Evolutionary conservation across 169 alveolate species (phyloP), one percentile per base, ranked within the genome.

Genomic region (Cryptosporidium muris): DNA sequence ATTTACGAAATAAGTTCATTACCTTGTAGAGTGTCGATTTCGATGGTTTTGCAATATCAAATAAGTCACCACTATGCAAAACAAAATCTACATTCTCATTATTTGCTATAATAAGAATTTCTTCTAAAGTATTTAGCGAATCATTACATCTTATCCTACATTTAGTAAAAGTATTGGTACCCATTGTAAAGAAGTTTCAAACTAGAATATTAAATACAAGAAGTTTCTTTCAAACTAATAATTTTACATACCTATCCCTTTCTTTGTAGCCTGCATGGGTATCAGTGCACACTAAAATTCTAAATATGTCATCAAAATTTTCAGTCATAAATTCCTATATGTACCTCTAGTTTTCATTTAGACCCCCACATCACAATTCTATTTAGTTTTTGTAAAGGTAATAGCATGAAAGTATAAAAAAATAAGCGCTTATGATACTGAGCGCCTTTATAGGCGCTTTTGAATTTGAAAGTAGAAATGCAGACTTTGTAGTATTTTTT

Each of bases 201-300:
- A 36, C 80, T 56, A 37, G 64, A 81, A 81, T 81, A 81, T 16
- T 53, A 53, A 53, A 53, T 8, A 53, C 14, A 53, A 53, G 14
- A 53, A 5, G 1, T 7, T 53, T 4, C 7, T 8, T 11, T 3
- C 14, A 9, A 7, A 53, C 1, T 1, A 25, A 4, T 16, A 5
- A 25, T 45, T 25, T 16, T 52, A 92, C 94, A 37, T 88, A 67
- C 4, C 93, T 45, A 66, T 95, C 98, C 52, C 95, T 92, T 89
- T 96, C 99, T 80, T 95, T 93, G 74, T 93, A 95, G 7, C 99
- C 99, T 74, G 95, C 89, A 82, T 97, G 99, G 63, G 96, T 96
- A 85, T 97, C 99, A 3, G 99, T 93, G 40, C 96, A 95, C 14
- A 97, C 95, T 82, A 96, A 64, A 37, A 96, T 94, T 85, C 92